Evolutionary conservation across 495 filamentous ascomycete species (phyloP), one percentile per base, ranked within the genome.

Genomic region (Opeltia flavorubescens): DNA sequence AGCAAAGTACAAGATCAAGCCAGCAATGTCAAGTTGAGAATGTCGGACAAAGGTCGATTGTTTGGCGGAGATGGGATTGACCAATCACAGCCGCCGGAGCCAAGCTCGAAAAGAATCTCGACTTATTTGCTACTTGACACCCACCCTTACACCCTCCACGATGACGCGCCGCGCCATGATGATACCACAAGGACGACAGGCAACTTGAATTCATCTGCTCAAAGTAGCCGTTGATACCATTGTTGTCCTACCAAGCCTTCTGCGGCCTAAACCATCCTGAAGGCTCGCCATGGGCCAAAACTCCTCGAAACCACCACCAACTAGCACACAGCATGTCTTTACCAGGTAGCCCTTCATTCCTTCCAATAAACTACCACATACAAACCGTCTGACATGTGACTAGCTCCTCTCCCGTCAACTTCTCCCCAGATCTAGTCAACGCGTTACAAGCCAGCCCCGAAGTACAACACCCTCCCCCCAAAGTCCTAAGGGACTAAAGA

Each of bases 391-490:
- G 17, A n/a, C n/a, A 15, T 18, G 21, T 30, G 12, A 34, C 46
- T 61, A 95, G 89, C 58, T 73, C 84, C 61, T 76, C 81, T 23
- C 85, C 89, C 46, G 73, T 94, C 56, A 80, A 84, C 54, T 87
- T 95, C 66, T 95, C 89, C 46, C 77, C 81, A 52, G 78, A 82
- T 62, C 71, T 98, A 58, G 72, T 93, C 47, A 76, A 91, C 36
- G 75, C 79, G 48, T 74, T 98, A 48, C 82, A 95, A 55, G 73
- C 74, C 50, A 93, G 78, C 68, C 74, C 78, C 50, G 87, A 96
- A 78, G 91, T 95, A 69, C 57, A 23, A 43, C 50, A 39, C 46
- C 48, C 33, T 25, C 35, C 6, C 24, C 39, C 35, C 47, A 40
- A 23, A 40, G 20, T 13, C 2, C 21, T 44, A 47, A 6, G 27